Conservation (phyloP, 1,284 basidiomycete species). For the Entoloma clypeatum region DNA sequence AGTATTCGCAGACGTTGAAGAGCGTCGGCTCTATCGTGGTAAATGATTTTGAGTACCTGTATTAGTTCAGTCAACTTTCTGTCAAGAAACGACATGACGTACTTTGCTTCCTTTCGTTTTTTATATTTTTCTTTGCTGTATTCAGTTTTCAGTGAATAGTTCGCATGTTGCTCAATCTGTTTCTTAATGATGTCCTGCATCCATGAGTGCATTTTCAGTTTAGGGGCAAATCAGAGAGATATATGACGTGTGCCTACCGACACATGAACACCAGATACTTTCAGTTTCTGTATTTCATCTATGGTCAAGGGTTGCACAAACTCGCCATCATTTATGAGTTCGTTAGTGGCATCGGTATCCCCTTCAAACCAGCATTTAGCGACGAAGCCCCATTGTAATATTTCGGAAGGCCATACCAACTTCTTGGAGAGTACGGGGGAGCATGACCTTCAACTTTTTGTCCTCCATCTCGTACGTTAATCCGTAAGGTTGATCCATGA, state of each 20-base stretch:
- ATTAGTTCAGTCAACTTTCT: constrained; percentile 20
- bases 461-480: constrained; percentile 72
- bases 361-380: constrained; percentile 41
- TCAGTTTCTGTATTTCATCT: constrained; percentile 79
- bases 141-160: constrained; percentile 90
- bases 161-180: constrained; percentile 89
- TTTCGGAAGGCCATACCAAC: constrained; percentile 48
- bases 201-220: constrained; percentile 14
- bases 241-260: constrained; percentile 52
- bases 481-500: constrained; percentile 73
- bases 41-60: constrained; percentile 85
- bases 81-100: constrained; percentile 9
- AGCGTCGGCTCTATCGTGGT: constrained; percentile 86
- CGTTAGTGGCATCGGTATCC: constrained; percentile 89
- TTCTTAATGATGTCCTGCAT: constrained; percentile 85
- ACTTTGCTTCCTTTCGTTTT: constrained; percentile 95
- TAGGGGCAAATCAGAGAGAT: constrained; percentile 1
- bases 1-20: constrained; percentile 87
- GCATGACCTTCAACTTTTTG: constrained; percentile 60
- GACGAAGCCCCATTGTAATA: constrained; percentile 8
- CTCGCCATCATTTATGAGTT: constrained; percentile 80
- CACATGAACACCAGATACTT: constrained; percentile 71
- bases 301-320: constrained; percentile 75
- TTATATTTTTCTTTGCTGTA: constrained; percentile 97
- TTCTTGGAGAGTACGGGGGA: constrained; percentile 65